Base-by-base conservation (phyloP, 1,284 basidiomycete genomes). In the Golubevia pallescens region DNA sequence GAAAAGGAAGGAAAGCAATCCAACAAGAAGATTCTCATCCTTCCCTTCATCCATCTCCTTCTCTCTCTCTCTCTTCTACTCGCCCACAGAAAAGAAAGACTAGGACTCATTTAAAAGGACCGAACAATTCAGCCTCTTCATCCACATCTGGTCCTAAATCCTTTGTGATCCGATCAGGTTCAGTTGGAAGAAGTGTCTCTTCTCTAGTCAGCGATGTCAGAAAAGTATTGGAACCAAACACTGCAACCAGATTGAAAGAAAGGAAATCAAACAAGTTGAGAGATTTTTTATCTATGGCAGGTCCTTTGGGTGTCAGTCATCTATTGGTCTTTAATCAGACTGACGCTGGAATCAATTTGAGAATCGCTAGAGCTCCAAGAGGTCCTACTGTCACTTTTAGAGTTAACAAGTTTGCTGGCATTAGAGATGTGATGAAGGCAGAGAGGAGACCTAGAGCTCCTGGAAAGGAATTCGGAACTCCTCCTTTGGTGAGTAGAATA, bases 181-280 rank as follows among this genome's bases (percentile, higher is more conserved):
- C 53, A 19, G 19, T 23, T 2, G 53, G 19, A 54, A 54, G 19
- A 54, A 54, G 19, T 54, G 19, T 54, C 19, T 54, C 53, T 23
- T 54, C 53, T 54, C 19, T 99, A 34, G 95, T 97, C 14, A 90
- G 92, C 61, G 97, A 99, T 86, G 88, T 97, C 78, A 89, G 97
- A 76, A 93, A 93, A 86, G 92, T 97, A 69, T 94, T 99, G 93
- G 97, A 99, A 86, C 97, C 97, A 67, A 95, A 98, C 86, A 99
- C 97, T 20, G 97, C 96, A 4, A 92, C 91, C 68, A 89, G 95
- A 60, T 89, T 99, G 19, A 91, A 96, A 93, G 96, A 99, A 89
- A 89, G 95, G 52, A 91, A 91, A 67, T 90, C 92, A 60, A 98
- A 98, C 84, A 93, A 95, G 84, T 89, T 99, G 24, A 93, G 95